Percentiles rank a stretch among this genome's conserved stretches.
Evolutionary conservation across 2,329 filamentous ascomycete species (phyloP).

Genomic region (Clarireedia homoeocarpa): DNA sequence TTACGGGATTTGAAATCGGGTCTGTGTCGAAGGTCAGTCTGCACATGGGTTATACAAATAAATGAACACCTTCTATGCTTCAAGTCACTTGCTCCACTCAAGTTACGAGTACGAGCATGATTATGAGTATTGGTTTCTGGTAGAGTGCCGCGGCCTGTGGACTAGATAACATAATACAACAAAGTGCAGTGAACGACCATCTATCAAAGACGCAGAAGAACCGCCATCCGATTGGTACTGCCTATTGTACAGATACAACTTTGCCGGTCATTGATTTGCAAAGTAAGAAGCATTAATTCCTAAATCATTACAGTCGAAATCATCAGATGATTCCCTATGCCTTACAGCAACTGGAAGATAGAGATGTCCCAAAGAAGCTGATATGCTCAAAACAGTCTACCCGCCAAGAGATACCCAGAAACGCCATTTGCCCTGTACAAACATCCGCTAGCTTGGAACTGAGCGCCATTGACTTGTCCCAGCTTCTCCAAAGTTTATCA

Average conservation of each 20-base stretch:
- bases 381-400: background rate
- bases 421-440: conserved; percentile 4
- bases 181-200: background rate
- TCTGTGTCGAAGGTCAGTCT: background rate
- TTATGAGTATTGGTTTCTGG: too few species aligned
- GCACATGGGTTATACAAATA: too few species aligned
- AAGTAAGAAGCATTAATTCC: conserved; percentile 11
- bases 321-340: conserved; percentile 4
- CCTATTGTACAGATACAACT: background rate
- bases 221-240: background rate
- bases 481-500: background rate
- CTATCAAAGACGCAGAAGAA: background rate
- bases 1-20: background rate
- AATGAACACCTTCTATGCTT: too few species aligned
- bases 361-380: background rate
- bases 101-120: too few species aligned
- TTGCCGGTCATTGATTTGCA: background rate
- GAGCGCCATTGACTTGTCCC: background rate
- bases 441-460: background rate
- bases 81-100: too few species aligned
- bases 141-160: too few species aligned
- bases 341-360: background rate
- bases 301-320: conserved; percentile 8
- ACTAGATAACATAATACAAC: background rate
- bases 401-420: conserved; percentile 5